Conservation (phyloP, 257 asterid species). For the Prunella vulgaris region DNA sequence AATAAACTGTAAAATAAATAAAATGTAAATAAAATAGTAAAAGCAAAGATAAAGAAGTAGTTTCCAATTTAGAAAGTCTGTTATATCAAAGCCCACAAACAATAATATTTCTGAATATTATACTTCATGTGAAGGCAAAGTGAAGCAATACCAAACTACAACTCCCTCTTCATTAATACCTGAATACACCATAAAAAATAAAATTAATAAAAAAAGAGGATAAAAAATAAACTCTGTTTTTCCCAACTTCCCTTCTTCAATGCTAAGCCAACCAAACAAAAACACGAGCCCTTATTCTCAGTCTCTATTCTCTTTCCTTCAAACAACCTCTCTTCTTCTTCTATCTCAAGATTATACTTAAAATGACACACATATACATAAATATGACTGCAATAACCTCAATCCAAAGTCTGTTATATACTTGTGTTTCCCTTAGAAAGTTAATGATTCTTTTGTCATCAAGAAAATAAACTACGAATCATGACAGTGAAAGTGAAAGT, state of each 20-base stretch:
- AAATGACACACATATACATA: conserved; percentile 7
- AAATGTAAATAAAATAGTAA: not conserved
- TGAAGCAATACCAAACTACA: conserved; percentile 54
- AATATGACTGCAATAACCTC: conserved; percentile 32
- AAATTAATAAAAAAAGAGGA: not conserved
- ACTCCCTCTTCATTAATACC: not conserved
- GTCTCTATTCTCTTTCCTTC: conserved; percentile 63
- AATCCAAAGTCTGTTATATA: too few species aligned
- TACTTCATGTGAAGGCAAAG: conserved; percentile 68
- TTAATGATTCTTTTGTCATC: too few species aligned
- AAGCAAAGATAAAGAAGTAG: conserved; percentile 31
- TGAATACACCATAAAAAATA: not conserved
- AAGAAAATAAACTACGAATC: too few species aligned
- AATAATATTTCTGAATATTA: conserved; percentile 17
- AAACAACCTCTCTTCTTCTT: conserved; percentile 40
- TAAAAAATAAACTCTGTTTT: not conserved
- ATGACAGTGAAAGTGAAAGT: too few species aligned
- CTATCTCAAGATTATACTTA: conserved; percentile 20
- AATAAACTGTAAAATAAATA: not conserved
- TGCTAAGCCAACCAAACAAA: conserved; percentile 33
- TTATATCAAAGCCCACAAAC: conserved; percentile 32
- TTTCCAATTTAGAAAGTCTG: conserved; percentile 60
- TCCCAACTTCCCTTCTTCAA: conserved; percentile 47
- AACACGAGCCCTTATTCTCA: conserved; percentile 23
- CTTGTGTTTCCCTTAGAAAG: too few species aligned